Percentiles rank a stretch among this genome's conserved stretches.
Conservation (phyloP, 2,329 filamentous ascomycete genomes). For the Aspergillus transmontanensis region DNA sequence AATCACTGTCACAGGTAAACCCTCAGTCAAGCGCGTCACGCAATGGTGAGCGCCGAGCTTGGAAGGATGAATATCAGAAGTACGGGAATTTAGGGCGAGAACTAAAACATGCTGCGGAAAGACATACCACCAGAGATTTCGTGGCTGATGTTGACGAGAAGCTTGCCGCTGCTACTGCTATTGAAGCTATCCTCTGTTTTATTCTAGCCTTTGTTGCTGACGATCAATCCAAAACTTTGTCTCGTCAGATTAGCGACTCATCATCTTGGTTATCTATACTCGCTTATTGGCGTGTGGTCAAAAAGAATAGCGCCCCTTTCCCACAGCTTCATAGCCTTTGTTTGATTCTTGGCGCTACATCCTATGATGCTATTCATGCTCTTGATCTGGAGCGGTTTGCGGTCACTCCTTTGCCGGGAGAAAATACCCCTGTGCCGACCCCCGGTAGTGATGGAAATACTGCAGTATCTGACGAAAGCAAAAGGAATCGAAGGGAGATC, state of each 20-base stretch:
- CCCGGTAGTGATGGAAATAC: constrained; percentile 47
- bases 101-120: constrained; percentile 49
- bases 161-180: constrained; percentile 41
- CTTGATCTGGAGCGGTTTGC: constrained; percentile 50
- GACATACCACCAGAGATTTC: constrained; percentile 35
- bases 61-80: constrained; percentile 47
- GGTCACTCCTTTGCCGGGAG: constrained; percentile 40
- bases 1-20: constrained; percentile 32
- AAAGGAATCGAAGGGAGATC: constrained; percentile 41
- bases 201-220: constrained; percentile 50
- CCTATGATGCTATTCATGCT: constrained; percentile 48
- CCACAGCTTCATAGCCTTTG: constrained; percentile 48
- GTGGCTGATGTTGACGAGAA: constrained; percentile 37
- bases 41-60: constrained; percentile 42
- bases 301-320: constrained; percentile 39
- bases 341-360: constrained; percentile 49
- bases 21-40: constrained; percentile 25
- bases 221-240: constrained; percentile 40
- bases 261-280: constrained; percentile 51
- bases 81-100: constrained; percentile 47
- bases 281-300: constrained; percentile 50
- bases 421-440: constrained; percentile 43
- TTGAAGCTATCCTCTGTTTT: constrained; percentile 52
- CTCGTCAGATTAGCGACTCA: constrained; percentile 42
- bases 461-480: constrained; percentile 40